Percentiles rank a stretch among this genome's conserved stretches.
Conservation (phyloP, 352 stramenopile species). For the Phytophthora pistaciae region DNA sequence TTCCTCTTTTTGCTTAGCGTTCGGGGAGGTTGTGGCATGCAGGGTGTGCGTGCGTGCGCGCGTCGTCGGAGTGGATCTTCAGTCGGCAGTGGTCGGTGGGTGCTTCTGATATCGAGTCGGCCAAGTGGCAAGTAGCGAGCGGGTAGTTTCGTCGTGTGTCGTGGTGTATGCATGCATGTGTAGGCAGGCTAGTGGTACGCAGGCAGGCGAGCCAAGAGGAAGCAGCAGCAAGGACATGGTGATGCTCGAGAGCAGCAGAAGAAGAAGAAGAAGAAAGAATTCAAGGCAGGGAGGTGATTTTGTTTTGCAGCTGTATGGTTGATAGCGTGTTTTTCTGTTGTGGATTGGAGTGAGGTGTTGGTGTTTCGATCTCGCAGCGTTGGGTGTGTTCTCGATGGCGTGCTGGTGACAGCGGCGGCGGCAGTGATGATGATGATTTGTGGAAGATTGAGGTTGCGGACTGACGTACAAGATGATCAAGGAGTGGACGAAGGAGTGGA, state of each 20-base stretch:
- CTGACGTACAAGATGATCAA: neutral
- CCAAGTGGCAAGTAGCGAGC: neutral
- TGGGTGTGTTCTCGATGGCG: neutral
- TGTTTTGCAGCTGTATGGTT: neutral
- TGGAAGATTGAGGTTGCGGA: neutral
- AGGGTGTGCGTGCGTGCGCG: slow-evolving; percentile 6
- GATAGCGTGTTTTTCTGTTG: neutral
- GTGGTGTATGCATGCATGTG: neutral
- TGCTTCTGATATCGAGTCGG: neutral
- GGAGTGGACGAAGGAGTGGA: neutral
- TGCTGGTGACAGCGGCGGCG: neutral
- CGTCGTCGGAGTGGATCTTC: neutral
- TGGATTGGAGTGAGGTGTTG: neutral
- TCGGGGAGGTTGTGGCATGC: slow-evolving; percentile 31
- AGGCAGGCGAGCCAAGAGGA: neutral
- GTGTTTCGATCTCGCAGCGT: neutral
- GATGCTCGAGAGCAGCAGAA: neutral
- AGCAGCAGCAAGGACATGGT: neutral
- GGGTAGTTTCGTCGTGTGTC: slow-evolving; percentile 5
- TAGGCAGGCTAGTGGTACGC: slow-evolving; percentile 2
- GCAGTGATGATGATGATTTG: neutral
- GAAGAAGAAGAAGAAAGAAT: neutral
- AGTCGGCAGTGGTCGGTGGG: neutral
- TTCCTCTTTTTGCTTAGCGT: slow-evolving; percentile 12
- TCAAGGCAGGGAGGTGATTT: neutral